phyloP scores from a whole-genome alignment of 305 asterid genomes.

The Caryopteris hybrid region DNA sequence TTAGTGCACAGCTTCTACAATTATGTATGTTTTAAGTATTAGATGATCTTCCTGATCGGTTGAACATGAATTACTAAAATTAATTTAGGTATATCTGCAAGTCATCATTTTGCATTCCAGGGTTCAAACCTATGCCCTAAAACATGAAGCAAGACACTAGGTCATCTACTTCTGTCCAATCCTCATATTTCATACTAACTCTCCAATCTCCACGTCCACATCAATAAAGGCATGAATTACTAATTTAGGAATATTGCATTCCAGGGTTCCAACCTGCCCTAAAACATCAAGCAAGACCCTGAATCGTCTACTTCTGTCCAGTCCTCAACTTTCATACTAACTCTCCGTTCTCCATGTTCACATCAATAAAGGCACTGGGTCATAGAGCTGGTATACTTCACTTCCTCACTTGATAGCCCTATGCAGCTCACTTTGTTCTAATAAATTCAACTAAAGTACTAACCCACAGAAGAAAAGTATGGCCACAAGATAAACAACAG shows the following conservation, averaged over 20 bases:
- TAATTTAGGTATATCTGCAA: background rate
- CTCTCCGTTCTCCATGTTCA: background rate
- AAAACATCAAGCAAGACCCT: too few species aligned
- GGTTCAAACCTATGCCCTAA: background rate
- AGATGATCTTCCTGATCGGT: background rate
- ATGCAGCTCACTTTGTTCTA: slow-evolving; percentile 1
- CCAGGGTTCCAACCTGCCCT: too few species aligned
- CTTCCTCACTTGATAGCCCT: slow-evolving; percentile 7
- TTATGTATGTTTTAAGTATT: background rate
- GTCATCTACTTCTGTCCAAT: too few species aligned
- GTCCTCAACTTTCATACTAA: background rate
- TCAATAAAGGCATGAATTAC: too few species aligned
- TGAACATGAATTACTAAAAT: background rate
- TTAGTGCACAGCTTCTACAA: background rate
- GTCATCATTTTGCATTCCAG: background rate
- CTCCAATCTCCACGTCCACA: too few species aligned
- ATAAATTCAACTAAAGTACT: background rate
- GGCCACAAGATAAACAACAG: background rate
- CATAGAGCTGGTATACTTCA: slow-evolving; percentile 8
- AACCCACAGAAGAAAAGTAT: background rate
- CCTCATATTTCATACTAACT: too few species aligned
- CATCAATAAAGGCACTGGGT: background rate
- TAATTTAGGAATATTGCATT: too few species aligned
- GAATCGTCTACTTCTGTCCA: background rate
- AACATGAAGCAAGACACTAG: too few species aligned